Base-by-base conservation (phyloP, 495 filamentous ascomycete species). In the Neurospora sp. region DNA sequence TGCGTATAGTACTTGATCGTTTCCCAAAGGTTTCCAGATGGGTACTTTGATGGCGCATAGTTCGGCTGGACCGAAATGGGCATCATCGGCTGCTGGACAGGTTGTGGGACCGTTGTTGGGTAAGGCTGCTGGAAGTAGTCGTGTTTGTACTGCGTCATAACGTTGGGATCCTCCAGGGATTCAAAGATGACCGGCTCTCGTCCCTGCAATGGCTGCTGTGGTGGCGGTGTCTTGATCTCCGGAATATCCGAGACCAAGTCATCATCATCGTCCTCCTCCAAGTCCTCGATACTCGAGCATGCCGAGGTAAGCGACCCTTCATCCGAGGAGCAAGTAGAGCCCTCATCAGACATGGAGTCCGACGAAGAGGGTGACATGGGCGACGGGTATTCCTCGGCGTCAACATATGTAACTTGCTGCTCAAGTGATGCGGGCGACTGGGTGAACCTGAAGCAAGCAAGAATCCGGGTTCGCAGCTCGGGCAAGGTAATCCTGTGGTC, bases 401-500 rank as follows among this genome's bases (percentile, higher is more conserved):
- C 75, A 83, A 85, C 84, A 81, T 84, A 85, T 75, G 78, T 76
- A 69, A 77, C 77, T 11, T 79, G 66, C 44, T 73, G 80, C 73
- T 83, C 80, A 70, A 81, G 81, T 48, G 83, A 84, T 37, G 76
- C 78, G 53, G 81, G 79, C 53, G 80, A 78, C 61, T 84, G 81
- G 75, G 96, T 96, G 79, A 99, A 93, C 74, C 85, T 84, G 38
- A 89, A 85, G 83, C 95, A 98, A 69, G 89, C 84, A 72, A 91
- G 76, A 78, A 99, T 96, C 77, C 92, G 82, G 71, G 86, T 85
- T 79, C 92, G 88, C 40, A 98, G 87, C 82, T 98, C 93, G 74
- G 89, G 85, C 76, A 99, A 90, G 78, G 90, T 89, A 76, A 97
- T 96, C 81, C 96, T 86, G 81, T 93, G 91, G 76, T 88, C 85